Evolutionary conservation across 2,329 filamentous ascomycete genomes (phyloP), one percentile per base, ranked within the genome.

Genomic region (Teratosphaeria epicoccoides): DNA sequence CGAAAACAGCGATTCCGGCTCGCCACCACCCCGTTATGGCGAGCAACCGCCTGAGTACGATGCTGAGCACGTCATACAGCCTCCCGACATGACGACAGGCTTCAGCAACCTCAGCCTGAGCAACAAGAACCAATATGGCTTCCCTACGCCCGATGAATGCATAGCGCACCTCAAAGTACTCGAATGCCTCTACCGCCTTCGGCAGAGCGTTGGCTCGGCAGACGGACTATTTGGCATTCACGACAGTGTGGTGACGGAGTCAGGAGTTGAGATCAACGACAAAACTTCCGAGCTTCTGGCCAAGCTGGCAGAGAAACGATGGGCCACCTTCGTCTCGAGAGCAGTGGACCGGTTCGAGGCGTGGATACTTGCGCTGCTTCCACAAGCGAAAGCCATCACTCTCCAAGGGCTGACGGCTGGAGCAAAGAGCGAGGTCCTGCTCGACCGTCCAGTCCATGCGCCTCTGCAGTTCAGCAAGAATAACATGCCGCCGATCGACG

Each of bases 121-220:
- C 6, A 49, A 61, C 0, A 49, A 57, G 14, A 49, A 52, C 47
- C 40, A 49, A n/a, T 56, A 61, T 48, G 55, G 52, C 12, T 54
- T 60, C 2, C 75, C 79, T 1, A 70, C 72, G 1, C 66, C 66
- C 4, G 75, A 83, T 54, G 75, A 81, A 43, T 87, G 84, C 57
- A 76, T 87, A 22, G 83, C 80, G 0, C 87, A 93, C 64, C 74
- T 91, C 24, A 88, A 87, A 64, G 72, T 91, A 0, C 73, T 91
- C 1, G 78, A 81, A 49, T 79, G 82, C 9, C 76, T 91, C 52
- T 78, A 86, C 57, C 75, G 75, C 28, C 69, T 91, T 50, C 84
- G 83, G 55, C 81, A 87, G 53, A 76, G 80, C 17, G 68, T 89
- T 17, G 83, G 82, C 5, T 82, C 79, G 50, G 78, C 70, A 0